Percentiles rank a stretch among this genome's conserved stretches.
Conservation (phyloP, 805 yeast species). For the Nakazawaea holstii region DNA sequence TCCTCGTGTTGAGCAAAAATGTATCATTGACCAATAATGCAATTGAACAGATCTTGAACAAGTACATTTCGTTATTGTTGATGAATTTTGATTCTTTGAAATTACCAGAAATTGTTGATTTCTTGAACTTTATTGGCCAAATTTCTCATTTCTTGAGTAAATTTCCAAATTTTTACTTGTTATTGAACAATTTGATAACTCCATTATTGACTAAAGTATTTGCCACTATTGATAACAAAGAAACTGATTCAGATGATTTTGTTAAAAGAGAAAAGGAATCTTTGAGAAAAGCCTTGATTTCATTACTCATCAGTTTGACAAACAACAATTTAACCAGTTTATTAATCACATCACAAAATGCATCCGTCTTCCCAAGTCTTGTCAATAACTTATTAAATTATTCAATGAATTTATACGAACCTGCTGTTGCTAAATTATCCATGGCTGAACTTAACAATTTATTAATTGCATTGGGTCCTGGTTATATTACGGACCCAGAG, state of each 20-base stretch:
- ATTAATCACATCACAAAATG: conserved; percentile 65
- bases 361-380: conserved; percentile 50
- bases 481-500: conserved; percentile 54
- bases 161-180: conserved; percentile 62
- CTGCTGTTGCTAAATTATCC: conserved; percentile 62
- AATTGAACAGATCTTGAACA: conserved; percentile 47
- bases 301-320: conserved; percentile 62
- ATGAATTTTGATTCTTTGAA: conserved; percentile 51
- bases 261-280: conserved; percentile 51
- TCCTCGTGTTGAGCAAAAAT: conserved; percentile 57
- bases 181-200: conserved; percentile 65
- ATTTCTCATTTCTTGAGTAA: conserved; percentile 71
- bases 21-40: conserved; percentile 38
- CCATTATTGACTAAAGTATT: conserved; percentile 71
- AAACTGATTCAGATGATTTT: conserved; percentile 25
- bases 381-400: conserved; percentile 60
- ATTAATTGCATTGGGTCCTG: conserved; percentile 60
- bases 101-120: conserved; percentile 67
- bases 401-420: conserved; percentile 58
- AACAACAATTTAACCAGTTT: conserved; percentile 78
- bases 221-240: conserved; percentile 23
- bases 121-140: conserved; percentile 83
- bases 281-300: conserved; percentile 65
- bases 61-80: conserved; percentile 64
- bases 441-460: conserved; percentile 64